A percentile compares a stretch with the other conserved stretches of the same genome.
phyloP scores from a whole-genome alignment of 2,329 filamentous ascomycete species.

The Aureobasidium sp. region DNA sequence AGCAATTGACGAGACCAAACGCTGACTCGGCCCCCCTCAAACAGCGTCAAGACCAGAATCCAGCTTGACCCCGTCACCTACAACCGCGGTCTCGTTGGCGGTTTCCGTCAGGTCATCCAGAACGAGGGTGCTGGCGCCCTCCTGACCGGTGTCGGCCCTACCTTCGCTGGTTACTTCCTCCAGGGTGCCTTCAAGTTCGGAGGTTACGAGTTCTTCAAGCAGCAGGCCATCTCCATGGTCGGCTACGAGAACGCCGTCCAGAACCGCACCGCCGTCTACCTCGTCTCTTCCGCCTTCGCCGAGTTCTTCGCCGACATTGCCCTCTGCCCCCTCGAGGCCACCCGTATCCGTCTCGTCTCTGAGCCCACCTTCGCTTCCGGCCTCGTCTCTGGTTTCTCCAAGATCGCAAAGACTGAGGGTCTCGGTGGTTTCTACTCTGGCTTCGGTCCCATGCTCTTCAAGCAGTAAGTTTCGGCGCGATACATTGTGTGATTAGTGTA shows the following conservation, averaged over 20 bases:
- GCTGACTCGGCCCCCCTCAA: conserved; percentile 14
- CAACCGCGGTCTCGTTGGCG: conserved; percentile 80
- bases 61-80: conserved; percentile 86
- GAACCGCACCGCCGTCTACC: conserved; percentile 75
- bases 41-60: conserved; percentile 89
- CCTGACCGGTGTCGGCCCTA: conserved; percentile 78
- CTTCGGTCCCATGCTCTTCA: conserved; percentile 81
- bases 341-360: conserved; percentile 87
- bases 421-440: conserved; percentile 82
- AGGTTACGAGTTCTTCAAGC: conserved; percentile 95
- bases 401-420: conserved; percentile 79
- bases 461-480: conserved; percentile 49
- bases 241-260: conserved; percentile 70
- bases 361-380: conserved; percentile 79
- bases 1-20: conserved; percentile 10
- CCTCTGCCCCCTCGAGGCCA: conserved; percentile 86
- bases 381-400: conserved; percentile 69
- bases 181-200: conserved; percentile 92
- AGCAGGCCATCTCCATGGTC: conserved; percentile 74
- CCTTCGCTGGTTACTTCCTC: conserved; percentile 85
- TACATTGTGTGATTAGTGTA: background rate
- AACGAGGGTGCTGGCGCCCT: conserved; percentile 82
- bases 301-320: conserved; percentile 70
- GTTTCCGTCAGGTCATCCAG: conserved; percentile 76
- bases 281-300: conserved; percentile 55